phyloP scores from a whole-genome alignment of 2,329 filamentous ascomycete genomes.

The Coleophoma cylindrospora region DNA sequence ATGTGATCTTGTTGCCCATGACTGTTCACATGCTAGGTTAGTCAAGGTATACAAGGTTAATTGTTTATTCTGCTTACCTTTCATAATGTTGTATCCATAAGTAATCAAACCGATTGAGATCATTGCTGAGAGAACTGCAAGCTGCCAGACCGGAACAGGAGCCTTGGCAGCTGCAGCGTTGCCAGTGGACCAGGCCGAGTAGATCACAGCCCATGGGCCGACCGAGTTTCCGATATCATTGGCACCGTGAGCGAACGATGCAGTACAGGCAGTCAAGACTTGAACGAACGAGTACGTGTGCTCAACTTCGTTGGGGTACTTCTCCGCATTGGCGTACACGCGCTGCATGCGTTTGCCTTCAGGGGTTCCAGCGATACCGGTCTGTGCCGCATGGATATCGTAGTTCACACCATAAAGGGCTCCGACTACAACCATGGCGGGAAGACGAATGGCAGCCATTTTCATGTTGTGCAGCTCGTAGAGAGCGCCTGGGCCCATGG shows the following conservation, averaged over 20 bases:
- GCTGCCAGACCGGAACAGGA: slow-evolving; percentile 68
- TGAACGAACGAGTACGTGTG: slow-evolving; percentile 51
- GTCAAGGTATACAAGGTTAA: slow-evolving; percentile 10
- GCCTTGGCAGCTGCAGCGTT: slow-evolving; percentile 56
- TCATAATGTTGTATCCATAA: slow-evolving; percentile 83
- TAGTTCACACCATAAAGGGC: slow-evolving; percentile 73
- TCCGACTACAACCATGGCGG: slow-evolving; percentile 59
- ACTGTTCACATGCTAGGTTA: slow-evolving; percentile 37
- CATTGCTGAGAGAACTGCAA: slow-evolving; percentile 60
- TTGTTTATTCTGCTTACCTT: slow-evolving; percentile 43
- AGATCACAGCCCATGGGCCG: slow-evolving; percentile 66
- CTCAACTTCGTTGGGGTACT: slow-evolving; percentile 68
- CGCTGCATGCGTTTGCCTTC: slow-evolving; percentile 67
- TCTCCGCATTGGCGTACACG: slow-evolving; percentile 58
- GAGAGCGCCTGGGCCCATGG: slow-evolving; percentile 64
- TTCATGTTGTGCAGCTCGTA: slow-evolving; percentile 71
- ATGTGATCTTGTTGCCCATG: slow-evolving; percentile 79
- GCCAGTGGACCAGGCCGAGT: slow-evolving; percentile 62
- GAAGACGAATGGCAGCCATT: slow-evolving; percentile 58
- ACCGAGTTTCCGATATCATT: slow-evolving; percentile 73
- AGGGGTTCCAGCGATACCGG: slow-evolving; percentile 64
- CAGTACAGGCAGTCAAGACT: slow-evolving; percentile 44
- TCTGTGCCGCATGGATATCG: slow-evolving; percentile 75
- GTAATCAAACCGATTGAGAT: slow-evolving; percentile 66
- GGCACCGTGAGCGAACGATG: slow-evolving; percentile 59